A percentile compares a stretch with the other conserved stretches of the same genome.
Evolutionary conservation across 352 stramenopile species (phyloP).

Genomic region (Vaucheria bursata): DNA sequence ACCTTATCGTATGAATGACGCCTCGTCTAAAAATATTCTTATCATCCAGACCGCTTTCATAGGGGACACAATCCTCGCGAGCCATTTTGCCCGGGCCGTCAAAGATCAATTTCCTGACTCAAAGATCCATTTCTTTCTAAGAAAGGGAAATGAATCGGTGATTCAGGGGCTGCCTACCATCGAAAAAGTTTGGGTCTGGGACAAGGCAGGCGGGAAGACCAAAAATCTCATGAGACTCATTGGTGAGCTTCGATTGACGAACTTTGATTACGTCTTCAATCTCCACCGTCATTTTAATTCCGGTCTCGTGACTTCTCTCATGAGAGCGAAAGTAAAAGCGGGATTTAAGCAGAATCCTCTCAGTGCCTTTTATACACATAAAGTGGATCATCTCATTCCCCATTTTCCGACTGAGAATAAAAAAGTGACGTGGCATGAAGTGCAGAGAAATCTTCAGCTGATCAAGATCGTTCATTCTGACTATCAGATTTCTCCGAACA

Average conservation of each 20-base stretch:
- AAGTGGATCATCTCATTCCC: background rate
- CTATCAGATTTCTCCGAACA: background rate
- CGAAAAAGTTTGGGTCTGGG: background rate
- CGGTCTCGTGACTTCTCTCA: background rate
- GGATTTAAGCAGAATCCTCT: conserved; percentile 1
- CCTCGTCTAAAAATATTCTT: background rate
- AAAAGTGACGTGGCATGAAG: conserved; percentile 5
- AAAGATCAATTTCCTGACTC: background rate
- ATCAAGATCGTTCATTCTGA: background rate
- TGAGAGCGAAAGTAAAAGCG: background rate
- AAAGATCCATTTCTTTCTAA: background rate
- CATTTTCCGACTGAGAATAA: too few species aligned
- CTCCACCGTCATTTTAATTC: conserved; percentile 1
- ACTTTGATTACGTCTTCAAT: background rate
- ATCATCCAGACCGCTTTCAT: conserved; percentile 2
- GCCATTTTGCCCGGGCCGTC: background rate
- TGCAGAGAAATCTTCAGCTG: background rate
- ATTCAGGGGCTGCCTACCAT: background rate
- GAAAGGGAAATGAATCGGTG: background rate
- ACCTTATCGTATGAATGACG: background rate
- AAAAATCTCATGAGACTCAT: background rate
- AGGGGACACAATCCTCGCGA: background rate
- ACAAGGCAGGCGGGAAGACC: background rate
- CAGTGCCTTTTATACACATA: background rate
- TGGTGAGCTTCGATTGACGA: background rate